phyloP scores from a whole-genome alignment of 768 basidiomycete species.

The Kwoniella mangroviensis region DNA sequence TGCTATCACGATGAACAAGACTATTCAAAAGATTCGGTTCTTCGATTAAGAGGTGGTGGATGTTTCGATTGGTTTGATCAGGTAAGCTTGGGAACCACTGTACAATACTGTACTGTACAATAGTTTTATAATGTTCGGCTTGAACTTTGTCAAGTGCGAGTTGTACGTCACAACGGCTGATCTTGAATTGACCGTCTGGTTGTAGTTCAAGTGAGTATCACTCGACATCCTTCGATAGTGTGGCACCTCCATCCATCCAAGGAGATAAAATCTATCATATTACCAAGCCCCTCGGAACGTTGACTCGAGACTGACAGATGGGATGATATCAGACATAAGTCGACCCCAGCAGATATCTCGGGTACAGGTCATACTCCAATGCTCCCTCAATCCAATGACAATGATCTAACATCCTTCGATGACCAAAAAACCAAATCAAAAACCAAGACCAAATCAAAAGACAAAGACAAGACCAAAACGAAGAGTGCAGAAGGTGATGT shows the following conservation, averaged over 20 bases:
- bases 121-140: neutral
- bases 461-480: neutral
- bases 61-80: slow-evolving; percentile 9
- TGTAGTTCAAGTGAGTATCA: too few species aligned
- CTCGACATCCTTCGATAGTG: too few species aligned
- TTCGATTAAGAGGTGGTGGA: slow-evolving; percentile 9
- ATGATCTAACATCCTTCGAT: too few species aligned
- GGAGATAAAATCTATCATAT: too few species aligned
- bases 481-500: neutral
- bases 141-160: too few species aligned
- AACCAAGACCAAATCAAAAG: neutral
- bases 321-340: neutral
- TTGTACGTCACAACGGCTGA: too few species aligned
- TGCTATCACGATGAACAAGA: neutral
- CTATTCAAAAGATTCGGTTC: neutral
- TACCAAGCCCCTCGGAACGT: too few species aligned
- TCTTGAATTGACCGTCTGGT: too few species aligned
- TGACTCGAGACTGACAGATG: too few species aligned
- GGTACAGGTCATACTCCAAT: neutral
- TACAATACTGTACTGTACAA: neutral
- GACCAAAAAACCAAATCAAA: neutral
- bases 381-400: neutral
- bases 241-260: too few species aligned
- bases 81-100: slow-evolving; percentile 1
- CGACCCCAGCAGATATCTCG: too few species aligned